Conservation (phyloP, 2,329 filamentous ascomycete genomes). For the Monosporascus sp. region DNA sequence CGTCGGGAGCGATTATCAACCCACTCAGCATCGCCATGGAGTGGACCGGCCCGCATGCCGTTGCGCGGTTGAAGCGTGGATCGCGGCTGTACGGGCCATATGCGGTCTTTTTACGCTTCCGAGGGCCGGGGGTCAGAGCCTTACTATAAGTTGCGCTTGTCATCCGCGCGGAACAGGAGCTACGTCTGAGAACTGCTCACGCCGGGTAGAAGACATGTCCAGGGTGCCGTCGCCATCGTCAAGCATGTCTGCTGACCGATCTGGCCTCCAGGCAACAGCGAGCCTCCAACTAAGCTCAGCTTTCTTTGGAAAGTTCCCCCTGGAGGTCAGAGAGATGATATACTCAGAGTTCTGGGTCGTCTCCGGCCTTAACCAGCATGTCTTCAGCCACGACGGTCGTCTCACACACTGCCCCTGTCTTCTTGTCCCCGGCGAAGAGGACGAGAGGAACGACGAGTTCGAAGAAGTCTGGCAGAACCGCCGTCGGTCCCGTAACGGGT, state of each 20-base stretch:
- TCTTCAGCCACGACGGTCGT: conserved; percentile 7
- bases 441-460: conserved; percentile 12
- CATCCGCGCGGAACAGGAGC: not conserved
- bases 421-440: conserved; percentile 6
- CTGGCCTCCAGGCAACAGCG: conserved; percentile 6
- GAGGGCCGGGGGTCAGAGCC: not conserved
- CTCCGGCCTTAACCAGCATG: conserved; percentile 16
- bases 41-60: not conserved
- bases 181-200: not conserved
- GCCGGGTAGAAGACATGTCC: not conserved
- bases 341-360: conserved; percentile 15
- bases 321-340: conserved; percentile 19
- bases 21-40: not conserved
- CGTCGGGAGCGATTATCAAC: not conserved
- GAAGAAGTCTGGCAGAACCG: conserved; percentile 7
- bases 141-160: not conserved
- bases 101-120: not conserved
- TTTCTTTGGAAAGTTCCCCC: conserved; percentile 13
- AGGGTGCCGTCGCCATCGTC: not conserved
- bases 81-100: not conserved
- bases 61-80: not conserved
- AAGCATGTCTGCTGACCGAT: conserved; percentile 1
- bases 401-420: conserved; percentile 18
- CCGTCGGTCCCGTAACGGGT: conserved; percentile 6
- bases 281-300: conserved; percentile 10